These are phyloP conservation scores for Quercus ilex DNA, from an alignment of 306 rosid species.

Conservation along the genomic window DNA sequence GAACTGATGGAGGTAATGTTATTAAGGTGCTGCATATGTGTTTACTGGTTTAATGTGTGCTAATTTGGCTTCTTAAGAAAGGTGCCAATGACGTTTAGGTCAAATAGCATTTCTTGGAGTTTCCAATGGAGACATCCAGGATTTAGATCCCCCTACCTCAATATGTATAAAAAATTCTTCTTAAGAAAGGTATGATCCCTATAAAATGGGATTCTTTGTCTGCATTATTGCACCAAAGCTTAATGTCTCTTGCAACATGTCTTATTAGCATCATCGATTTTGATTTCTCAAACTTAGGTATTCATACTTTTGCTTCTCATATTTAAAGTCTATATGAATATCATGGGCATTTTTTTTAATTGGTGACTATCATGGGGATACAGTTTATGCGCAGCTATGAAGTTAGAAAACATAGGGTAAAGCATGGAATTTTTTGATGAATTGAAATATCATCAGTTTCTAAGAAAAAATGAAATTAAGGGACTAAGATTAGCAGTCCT, in stretches of 20 bases:
- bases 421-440: background rate
- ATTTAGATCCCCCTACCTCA: no score
- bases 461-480: background rate
- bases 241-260: background rate
- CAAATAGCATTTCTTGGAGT: no score
- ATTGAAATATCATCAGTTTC: background rate
- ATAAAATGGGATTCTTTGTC: background rate
- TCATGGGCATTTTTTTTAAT: background rate
- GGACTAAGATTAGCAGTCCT: background rate
- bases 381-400: background rate
- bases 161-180: background rate
- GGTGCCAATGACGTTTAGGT: no score
- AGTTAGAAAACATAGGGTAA: background rate
- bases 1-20: slow-evolving; percentile 82
- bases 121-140: no score
- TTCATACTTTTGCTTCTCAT: background rate
- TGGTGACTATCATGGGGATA: background rate
- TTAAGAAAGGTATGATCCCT: background rate
- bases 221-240: background rate
- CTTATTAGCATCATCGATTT: background rate
- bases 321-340: background rate
- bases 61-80: background rate
- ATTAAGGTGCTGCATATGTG: slow-evolving; percentile 3
- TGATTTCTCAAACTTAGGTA: background rate
- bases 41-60: background rate